Percentiles rank a stretch among this genome's conserved stretches.
These are phyloP conservation scores for Pichia phayaonensis DNA, from an alignment of 805 yeast genomes.

Conservation along the genomic window DNA sequence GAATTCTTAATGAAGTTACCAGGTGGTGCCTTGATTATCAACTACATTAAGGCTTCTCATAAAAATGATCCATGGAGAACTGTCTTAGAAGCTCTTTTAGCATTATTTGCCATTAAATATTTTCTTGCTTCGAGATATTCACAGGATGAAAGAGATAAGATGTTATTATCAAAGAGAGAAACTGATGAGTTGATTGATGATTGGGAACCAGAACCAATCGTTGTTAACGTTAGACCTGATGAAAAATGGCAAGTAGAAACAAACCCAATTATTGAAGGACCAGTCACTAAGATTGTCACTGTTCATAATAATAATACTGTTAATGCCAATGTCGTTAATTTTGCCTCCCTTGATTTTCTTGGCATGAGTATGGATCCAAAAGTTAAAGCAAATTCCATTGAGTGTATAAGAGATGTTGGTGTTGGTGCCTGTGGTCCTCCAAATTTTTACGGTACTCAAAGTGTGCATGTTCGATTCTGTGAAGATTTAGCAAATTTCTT, in stretches of 20 bases:
- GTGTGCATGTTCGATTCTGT: slow-evolving; percentile 76
- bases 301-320: slow-evolving; percentile 21
- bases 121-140: slow-evolving; percentile 72
- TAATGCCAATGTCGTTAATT: slow-evolving; percentile 43
- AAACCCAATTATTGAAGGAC: slow-evolving; percentile 57
- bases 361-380: slow-evolving; percentile 43
- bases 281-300: slow-evolving; percentile 31
- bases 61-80: slow-evolving; percentile 93
- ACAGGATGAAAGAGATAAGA: slow-evolving; percentile 63
- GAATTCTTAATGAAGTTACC: slow-evolving; percentile 31
- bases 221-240: slow-evolving; percentile 40
- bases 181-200: slow-evolving; percentile 78
- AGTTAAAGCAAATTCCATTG: slow-evolving; percentile 47
- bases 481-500: slow-evolving; percentile 67
- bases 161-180: slow-evolving; percentile 53
- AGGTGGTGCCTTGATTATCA: slow-evolving; percentile 49
- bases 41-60: slow-evolving; percentile 79
- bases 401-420: slow-evolving; percentile 62
- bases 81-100: slow-evolving; percentile 64
- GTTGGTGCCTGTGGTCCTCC: slow-evolving; percentile 99
- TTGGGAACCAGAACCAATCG: slow-evolving; percentile 88
- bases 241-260: slow-evolving; percentile 58
- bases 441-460: slow-evolving; percentile 93
- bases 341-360: slow-evolving; percentile 67
- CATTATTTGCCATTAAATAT: slow-evolving; percentile 77